A percentile compares a stretch with the other conserved stretches of the same genome.
Conservation (phyloP, 192 early-diverging fungal species). For the Coemansia umbellata region DNA sequence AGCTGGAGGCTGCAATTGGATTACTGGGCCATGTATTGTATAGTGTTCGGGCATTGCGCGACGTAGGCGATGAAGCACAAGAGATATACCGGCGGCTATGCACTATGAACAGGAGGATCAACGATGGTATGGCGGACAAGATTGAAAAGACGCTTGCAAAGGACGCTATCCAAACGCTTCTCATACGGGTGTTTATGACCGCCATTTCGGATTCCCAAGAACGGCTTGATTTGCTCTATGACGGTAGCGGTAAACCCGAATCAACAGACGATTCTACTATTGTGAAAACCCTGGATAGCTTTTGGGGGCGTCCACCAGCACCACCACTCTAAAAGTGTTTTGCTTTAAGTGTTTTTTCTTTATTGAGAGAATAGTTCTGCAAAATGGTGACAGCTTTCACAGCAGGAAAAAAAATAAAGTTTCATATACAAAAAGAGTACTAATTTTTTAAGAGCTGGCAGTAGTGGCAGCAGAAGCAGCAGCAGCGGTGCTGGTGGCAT, state of each 20-base stretch:
- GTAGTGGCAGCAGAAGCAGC: neutral
- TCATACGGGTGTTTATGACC: slow-evolving; percentile 28
- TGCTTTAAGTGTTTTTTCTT: too few species aligned
- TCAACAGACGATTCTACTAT: too few species aligned
- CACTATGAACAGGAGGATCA: slow-evolving; percentile 26
- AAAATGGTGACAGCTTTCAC: too few species aligned
- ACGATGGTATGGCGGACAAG: slow-evolving; percentile 25
- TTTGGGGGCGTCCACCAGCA: too few species aligned
- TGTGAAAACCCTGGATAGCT: too few species aligned
- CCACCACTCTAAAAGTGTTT: too few species aligned
- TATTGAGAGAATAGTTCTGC: too few species aligned
- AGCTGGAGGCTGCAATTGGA: slow-evolving; percentile 25
- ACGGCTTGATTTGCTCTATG: slow-evolving; percentile 1
- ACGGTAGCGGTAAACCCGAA: neutral
- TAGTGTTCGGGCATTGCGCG: slow-evolving; percentile 19
- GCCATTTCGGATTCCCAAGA: slow-evolving; percentile 6
- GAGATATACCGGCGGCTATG: slow-evolving; percentile 18
- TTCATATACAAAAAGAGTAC: too few species aligned
- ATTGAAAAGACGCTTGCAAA: slow-evolving; percentile 47
- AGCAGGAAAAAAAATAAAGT: too few species aligned
- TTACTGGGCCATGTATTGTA: slow-evolving; percentile 35
- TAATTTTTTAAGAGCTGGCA: neutral
- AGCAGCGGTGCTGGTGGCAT: slow-evolving; percentile 6
- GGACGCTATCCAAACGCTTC: slow-evolving; percentile 37
- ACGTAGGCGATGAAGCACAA: slow-evolving; percentile 7